Conservation (phyloP, 768 basidiomycete genomes). For the Russula abietina region DNA sequence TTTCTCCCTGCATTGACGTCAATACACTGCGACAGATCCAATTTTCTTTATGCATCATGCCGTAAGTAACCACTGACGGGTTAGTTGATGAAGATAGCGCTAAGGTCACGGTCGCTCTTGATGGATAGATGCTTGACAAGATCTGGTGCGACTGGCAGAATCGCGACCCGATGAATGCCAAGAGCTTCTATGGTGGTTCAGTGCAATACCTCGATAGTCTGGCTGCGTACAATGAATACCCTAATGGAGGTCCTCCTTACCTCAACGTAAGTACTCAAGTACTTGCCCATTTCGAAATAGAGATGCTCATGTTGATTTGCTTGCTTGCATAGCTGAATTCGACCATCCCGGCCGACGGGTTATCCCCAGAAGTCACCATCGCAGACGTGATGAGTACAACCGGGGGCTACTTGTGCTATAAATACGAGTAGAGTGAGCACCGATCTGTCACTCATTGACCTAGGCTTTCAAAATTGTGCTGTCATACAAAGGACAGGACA, state of each 20-base stretch:
- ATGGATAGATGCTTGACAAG: constrained; percentile 33
- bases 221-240: constrained; percentile 17
- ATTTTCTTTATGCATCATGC: constrained; percentile 35
- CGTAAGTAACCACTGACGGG: constrained; percentile 22
- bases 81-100: neutral
- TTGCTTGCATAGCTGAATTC: constrained; percentile 28
- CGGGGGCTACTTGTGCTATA: constrained; percentile 33
- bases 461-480: too few relatives aligned
- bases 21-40: constrained; percentile 28
- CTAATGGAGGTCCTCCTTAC: constrained; percentile 24
- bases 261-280: constrained; percentile 24
- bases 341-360: constrained; percentile 29
- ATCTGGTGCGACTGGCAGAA: constrained; percentile 37
- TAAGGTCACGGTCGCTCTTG: neutral
- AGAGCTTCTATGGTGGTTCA: constrained; percentile 32
- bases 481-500: too few relatives aligned
- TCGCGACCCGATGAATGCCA: constrained; percentile 25
- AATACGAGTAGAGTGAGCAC: constrained; percentile 29
- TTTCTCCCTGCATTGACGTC: neutral
- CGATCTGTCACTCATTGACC: too few relatives aligned
- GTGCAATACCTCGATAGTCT: constrained; percentile 29
- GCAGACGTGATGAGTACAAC: constrained; percentile 32
- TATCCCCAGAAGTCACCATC: constrained; percentile 28
- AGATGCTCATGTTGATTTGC: neutral
- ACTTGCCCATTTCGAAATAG: neutral